These are phyloP conservation scores for Ochetophila trinervis DNA, from an alignment of 306 rosid species.

Conservation along the genomic window DNA sequence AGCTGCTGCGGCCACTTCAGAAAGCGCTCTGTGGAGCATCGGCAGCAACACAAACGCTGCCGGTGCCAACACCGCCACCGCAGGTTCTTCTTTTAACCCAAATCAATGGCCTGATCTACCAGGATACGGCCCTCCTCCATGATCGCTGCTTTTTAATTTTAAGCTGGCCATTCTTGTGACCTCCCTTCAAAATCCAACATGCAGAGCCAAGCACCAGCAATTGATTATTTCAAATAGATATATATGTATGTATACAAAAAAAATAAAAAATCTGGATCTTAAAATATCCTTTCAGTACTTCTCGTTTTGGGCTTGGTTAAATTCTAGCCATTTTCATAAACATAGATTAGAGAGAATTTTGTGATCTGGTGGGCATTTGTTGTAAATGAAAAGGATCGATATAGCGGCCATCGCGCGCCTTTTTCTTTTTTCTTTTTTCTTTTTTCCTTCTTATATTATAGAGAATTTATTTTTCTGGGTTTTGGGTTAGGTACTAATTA, in stretches of 20 bases:
- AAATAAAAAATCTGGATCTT: conserved; percentile 7
- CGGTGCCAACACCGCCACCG: conserved; percentile 8
- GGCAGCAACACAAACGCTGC: conserved; percentile 27
- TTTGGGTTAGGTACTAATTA: conserved; percentile 23
- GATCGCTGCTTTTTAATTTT: no score
- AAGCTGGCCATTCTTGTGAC: no score
- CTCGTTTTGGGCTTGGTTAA: conserved; percentile 10
- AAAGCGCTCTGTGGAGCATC: conserved; percentile 42
- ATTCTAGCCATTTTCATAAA: conserved; percentile 11
- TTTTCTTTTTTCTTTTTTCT: background rate
- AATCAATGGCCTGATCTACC: conserved; percentile 44
- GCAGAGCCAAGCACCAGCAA: background rate
- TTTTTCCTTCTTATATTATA: conserved; percentile 15
- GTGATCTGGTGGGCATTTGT: conserved; percentile 23
- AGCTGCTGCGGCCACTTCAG: conserved; percentile 8
- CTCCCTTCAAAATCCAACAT: no score
- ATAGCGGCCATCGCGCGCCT: conserved; percentile 9
- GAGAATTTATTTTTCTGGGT: conserved; percentile 25
- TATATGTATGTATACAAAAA: background rate
- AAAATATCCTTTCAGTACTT: conserved; percentile 2
- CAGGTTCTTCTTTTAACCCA: conserved; percentile 18
- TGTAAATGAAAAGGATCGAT: conserved; percentile 24
- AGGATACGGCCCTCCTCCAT: conserved; percentile 35
- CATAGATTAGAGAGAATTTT: conserved; percentile 21
- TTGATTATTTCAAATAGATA: background rate